A percentile compares a stretch with the other conserved stretches of the same genome.
These are phyloP conservation scores for Medicago lupulina DNA, from an alignment of 306 rosid species.

Conservation along the genomic window DNA sequence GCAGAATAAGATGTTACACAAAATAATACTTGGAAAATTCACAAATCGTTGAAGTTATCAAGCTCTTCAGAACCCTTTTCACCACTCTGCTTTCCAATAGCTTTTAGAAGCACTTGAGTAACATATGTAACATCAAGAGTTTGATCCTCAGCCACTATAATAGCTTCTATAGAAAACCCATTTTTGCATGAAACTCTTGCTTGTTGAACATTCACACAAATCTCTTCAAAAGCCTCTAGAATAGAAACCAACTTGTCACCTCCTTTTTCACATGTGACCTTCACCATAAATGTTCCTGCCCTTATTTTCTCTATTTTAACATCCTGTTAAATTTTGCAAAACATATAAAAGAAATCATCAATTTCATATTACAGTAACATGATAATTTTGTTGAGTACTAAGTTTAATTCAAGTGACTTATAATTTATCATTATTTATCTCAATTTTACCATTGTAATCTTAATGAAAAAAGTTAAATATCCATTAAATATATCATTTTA, in stretches of 20 bases:
- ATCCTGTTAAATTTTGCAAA: slow-evolving; percentile 48
- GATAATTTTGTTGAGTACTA: too few species aligned
- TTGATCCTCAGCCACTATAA: slow-evolving; percentile 56
- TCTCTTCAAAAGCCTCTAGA: slow-evolving; percentile 69
- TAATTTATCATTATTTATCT: too few species aligned
- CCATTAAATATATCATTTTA: too few species aligned
- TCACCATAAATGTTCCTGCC: slow-evolving; percentile 58
- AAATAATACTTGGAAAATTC: background rate
- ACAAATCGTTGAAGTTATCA: slow-evolving; percentile 20
- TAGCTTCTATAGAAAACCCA: slow-evolving; percentile 70
- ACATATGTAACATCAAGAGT: slow-evolving; percentile 50
- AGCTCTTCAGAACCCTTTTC: slow-evolving; percentile 18
- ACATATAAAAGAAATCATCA: background rate
- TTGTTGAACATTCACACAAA: slow-evolving; percentile 64
- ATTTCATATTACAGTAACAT: background rate
- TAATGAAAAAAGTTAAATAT: too few species aligned
- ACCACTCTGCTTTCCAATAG: slow-evolving; percentile 47
- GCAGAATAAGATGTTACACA: slow-evolving; percentile 23
- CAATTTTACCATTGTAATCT: too few species aligned
- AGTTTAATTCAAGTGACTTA: too few species aligned
- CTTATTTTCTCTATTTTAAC: slow-evolving; percentile 77
- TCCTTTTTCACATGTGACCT: slow-evolving; percentile 65
- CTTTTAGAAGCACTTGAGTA: slow-evolving; percentile 51
- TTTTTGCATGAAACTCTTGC: slow-evolving; percentile 75
- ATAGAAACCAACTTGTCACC: slow-evolving; percentile 66